Evolutionary conservation across 768 basidiomycete species (phyloP), one percentile per base, ranked within the genome.

Genomic region (Pilatotrama ljubarskyi): DNA sequence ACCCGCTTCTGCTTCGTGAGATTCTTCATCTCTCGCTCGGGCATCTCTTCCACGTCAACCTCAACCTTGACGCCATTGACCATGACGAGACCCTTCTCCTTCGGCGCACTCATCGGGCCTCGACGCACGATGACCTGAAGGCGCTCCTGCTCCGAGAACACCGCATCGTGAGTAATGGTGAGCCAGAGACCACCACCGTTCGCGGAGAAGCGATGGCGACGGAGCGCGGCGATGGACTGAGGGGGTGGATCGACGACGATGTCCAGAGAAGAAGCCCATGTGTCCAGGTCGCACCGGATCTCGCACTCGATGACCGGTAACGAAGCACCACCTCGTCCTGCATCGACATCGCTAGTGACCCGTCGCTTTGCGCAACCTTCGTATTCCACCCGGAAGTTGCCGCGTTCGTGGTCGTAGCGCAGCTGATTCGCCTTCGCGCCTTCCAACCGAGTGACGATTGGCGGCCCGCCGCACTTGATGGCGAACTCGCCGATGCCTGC

Each of bases 161-260:
- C 72, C 1, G 85, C 84, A 62, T 96, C 91, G 66, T 98, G 95
- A 5, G 85, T 89, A 66, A 98, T 79, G 0, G 93, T 95, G 25
- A 99, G 73, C 97, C 97, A 99, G 18, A 97, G 74, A 0, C 97
- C 97, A 15, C 96, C 95, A 2, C 96, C 96, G 35, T 89, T 87
- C 3, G 81, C 76, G 1, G 93, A 93, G 5, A 98, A 79, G 6
- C 89, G 84, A 74, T 98, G 96, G 29, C 97, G 83, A 8, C 90
- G 84, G 9, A 99, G 80, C 61, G 89, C 93, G 0, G 89, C 84
- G 37, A 96, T 86, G 5, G 83, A 79, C 59, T 88, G 86, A 13
- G 95, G 95, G 3, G 95, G 93, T 1, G 96, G 97, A 72, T 98
- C 95, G 48, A 97, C 83, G 25, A 96, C 88, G 49, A 97, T 86